A percentile compares a stretch with the other conserved stretches of the same genome.
Conservation (phyloP, 2,329 filamentous ascomycete genomes). For the Aspergillus versicolor region DNA sequence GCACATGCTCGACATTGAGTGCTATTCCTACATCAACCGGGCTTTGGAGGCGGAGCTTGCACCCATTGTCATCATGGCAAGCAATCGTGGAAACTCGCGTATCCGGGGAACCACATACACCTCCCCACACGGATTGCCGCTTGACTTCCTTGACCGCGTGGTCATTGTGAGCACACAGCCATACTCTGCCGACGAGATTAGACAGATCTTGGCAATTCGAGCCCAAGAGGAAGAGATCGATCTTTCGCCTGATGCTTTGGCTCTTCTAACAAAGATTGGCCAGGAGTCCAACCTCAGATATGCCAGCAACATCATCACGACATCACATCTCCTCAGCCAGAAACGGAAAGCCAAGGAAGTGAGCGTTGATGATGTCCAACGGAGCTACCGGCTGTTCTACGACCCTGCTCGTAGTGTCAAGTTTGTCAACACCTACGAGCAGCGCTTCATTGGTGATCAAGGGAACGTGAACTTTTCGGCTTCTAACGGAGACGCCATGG, state of each 20-base stretch:
- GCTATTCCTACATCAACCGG: slow-evolving; percentile 97
- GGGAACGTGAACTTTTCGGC: slow-evolving; percentile 72
- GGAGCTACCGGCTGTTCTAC: slow-evolving; percentile 92
- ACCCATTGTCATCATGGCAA: slow-evolving; percentile 98
- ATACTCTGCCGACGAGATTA: slow-evolving; percentile 80
- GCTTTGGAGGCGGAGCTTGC: slow-evolving; percentile 92
- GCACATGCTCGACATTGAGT: slow-evolving; percentile 99
- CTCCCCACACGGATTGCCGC: slow-evolving; percentile 87
- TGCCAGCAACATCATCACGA: slow-evolving; percentile 96
- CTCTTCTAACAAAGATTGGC: slow-evolving; percentile 92
- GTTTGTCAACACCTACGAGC: slow-evolving; percentile 88
- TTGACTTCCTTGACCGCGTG: slow-evolving; percentile 94
- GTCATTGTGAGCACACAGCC: slow-evolving; percentile 93
- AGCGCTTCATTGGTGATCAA: slow-evolving; percentile 84
- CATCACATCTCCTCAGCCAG: slow-evolving; percentile 79
- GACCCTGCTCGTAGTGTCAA: slow-evolving; percentile 84
- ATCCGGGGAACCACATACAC: slow-evolving; percentile 93
- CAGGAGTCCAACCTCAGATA: slow-evolving; percentile 90
- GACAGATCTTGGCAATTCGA: slow-evolving; percentile 87
- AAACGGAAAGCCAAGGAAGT: slow-evolving; percentile 87
- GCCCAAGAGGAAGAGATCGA: slow-evolving; percentile 97
- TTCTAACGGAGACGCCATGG: slow-evolving; percentile 65
- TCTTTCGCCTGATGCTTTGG: slow-evolving; percentile 81
- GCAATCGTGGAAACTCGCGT: slow-evolving; percentile 86
- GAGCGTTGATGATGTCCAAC: slow-evolving; percentile 81